Percentiles rank a stretch among this genome's conserved stretches.
phyloP scores from a whole-genome alignment of 208 protist genomes.

The Kentomonas sorsogonicus region DNA sequence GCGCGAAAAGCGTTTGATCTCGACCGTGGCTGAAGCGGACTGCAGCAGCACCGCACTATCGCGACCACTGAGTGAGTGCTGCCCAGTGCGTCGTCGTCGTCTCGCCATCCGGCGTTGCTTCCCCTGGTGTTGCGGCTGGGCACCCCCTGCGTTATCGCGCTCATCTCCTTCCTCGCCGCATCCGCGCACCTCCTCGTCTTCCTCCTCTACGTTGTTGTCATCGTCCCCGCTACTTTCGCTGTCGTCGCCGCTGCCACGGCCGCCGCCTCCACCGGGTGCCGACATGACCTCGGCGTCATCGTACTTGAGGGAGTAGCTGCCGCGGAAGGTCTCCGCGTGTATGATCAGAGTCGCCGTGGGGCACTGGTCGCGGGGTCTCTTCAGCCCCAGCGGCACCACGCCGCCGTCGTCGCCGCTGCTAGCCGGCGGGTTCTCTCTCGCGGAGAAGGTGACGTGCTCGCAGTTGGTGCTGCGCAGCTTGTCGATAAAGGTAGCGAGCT shows the following conservation, averaged over 20 bases:
- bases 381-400: not conserved
- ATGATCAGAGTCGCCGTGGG: conserved; percentile 23
- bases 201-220: conserved; percentile 8
- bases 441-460: conserved; percentile 49
- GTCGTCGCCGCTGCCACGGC: conserved; percentile 2
- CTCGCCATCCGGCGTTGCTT: too few species aligned
- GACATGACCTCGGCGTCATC: conserved; percentile 21
- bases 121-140: not conserved
- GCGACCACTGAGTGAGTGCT: too few species aligned
- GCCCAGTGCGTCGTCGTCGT: too few species aligned
- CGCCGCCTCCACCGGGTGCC: conserved; percentile 13
- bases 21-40: conserved; percentile 45
- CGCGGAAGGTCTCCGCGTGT: conserved; percentile 29
- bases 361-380: not conserved
- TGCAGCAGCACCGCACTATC: not conserved
- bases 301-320: conserved; percentile 41
- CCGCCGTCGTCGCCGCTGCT: not conserved
- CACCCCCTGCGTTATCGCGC: not conserved
- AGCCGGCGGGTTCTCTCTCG: conserved; percentile 2
- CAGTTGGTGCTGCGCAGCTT: conserved; percentile 60
- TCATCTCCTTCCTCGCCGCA: not conserved
- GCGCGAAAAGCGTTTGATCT: conserved; percentile 56
- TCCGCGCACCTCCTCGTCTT: conserved; percentile 8
- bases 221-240: not conserved
- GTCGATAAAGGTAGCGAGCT: conserved; percentile 74